Percentiles rank a stretch among this genome's conserved stretches.
Evolutionary conservation across 129 eudicot species (phyloP).

Genomic region (Rutidosis leptorrhynchoides): DNA sequence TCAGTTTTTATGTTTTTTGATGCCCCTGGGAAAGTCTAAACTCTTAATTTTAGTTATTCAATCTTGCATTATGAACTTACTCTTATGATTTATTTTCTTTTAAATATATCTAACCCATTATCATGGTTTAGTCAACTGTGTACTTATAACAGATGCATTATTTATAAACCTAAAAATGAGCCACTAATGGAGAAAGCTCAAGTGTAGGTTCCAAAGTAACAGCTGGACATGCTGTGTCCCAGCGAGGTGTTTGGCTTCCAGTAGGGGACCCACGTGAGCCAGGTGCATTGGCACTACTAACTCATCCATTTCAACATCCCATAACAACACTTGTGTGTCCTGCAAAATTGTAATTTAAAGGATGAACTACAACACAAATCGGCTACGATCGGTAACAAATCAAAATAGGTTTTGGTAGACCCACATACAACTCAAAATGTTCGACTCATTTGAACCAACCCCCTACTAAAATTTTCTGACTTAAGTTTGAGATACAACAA

Average conservation of each 20-base stretch:
- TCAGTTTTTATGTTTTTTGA: not conserved
- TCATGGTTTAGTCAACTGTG: too few relatives aligned
- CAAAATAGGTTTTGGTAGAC: too few relatives aligned
- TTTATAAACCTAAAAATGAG: not conserved
- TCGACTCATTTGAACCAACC: too few relatives aligned
- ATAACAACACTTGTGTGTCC: slow-evolving; percentile 7
- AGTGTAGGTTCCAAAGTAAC: slow-evolving; percentile 85
- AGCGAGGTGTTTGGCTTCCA: slow-evolving; percentile 82
- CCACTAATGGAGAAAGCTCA: too few relatives aligned
- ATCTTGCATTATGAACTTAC: not conserved
- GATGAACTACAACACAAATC: not conserved
- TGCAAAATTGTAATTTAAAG: not conserved
- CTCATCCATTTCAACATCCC: slow-evolving; percentile 46
- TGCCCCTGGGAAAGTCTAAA: not conserved
- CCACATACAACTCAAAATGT: too few relatives aligned
- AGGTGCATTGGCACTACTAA: slow-evolving; percentile 86
- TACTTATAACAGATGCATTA: not conserved
- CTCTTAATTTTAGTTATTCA: too few relatives aligned
- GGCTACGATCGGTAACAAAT: too few relatives aligned
- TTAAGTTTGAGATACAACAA: too few relatives aligned
- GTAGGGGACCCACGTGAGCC: slow-evolving; percentile 84
- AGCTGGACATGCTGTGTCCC: slow-evolving; percentile 66
- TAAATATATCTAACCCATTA: too few relatives aligned
- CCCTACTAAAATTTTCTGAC: too few relatives aligned
- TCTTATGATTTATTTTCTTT: not conserved